These are phyloP conservation scores for Dicorynia guianensis DNA, from an alignment of 306 rosid species.

Conservation along the genomic window DNA sequence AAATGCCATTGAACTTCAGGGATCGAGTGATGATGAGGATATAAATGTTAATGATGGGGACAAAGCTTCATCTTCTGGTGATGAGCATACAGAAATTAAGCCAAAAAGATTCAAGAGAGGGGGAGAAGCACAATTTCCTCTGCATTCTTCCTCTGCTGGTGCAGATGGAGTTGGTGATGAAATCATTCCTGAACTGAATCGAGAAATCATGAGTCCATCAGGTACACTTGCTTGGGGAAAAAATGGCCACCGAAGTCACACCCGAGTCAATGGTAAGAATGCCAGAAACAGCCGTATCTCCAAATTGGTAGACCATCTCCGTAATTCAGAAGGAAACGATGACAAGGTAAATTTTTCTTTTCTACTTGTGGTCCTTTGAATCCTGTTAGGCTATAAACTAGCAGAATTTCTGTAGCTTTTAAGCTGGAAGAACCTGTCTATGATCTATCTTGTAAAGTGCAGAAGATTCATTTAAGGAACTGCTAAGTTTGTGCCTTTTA, in stretches of 20 bases:
- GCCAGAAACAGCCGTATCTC: slow-evolving; percentile 59
- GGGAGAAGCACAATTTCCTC: slow-evolving; percentile 62
- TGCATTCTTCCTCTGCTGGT: slow-evolving; percentile 53
- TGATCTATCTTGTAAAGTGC: slow-evolving; percentile 22
- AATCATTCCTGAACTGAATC: slow-evolving; percentile 57
- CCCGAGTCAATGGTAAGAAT: slow-evolving; percentile 62
- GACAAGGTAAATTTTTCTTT: slow-evolving; percentile 57
- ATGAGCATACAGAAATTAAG: slow-evolving; percentile 62
- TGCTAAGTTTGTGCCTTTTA: slow-evolving; percentile 6
- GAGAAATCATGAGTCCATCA: slow-evolving; percentile 59
- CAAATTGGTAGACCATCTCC: slow-evolving; percentile 65
- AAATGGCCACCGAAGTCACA: slow-evolving; percentile 72
- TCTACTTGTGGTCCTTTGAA: slow-evolving; percentile 27
- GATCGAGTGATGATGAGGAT: slow-evolving; percentile 67
- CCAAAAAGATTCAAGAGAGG: slow-evolving; percentile 59
- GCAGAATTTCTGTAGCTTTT: slow-evolving; percentile 30
- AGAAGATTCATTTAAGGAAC: not conserved
- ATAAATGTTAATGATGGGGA: slow-evolving; percentile 59
- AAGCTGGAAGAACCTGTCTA: slow-evolving; percentile 28
- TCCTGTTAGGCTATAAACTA: slow-evolving; percentile 19
- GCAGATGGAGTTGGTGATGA: slow-evolving; percentile 64
- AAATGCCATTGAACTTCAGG: slow-evolving; percentile 52
- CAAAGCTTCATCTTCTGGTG: slow-evolving; percentile 67
- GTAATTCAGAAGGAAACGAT: slow-evolving; percentile 45
- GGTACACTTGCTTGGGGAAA: slow-evolving; percentile 76